Base-by-base conservation (phyloP, 2,329 filamentous ascomycete species). In the Tolypocladium nubicola region DNA sequence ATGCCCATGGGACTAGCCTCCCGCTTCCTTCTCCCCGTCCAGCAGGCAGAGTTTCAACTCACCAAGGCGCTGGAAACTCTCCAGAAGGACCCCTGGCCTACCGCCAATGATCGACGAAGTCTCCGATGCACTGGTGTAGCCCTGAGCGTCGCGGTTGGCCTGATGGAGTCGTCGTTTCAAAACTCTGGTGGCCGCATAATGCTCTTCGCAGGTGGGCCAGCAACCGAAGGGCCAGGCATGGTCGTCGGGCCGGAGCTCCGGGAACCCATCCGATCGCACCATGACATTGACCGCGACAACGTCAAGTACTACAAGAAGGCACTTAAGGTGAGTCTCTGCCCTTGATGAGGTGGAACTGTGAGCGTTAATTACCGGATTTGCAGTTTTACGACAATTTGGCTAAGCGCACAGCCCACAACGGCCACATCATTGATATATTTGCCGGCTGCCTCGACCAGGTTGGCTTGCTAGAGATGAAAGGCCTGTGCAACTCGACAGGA, bases 241-340 rank as follows among this genome's bases (percentile, higher is more conserved):
- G 94, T 99, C 38, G 94, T 99, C 69, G 92, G 92, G 2, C 90
- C 94, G 30, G 94, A 99, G 74, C 78, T 99, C 63, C 88, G 93
- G 71, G 94, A 99, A 71, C 91, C 95, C 11, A 97, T 99, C 63
- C 88, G 94, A 68, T 97, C 93, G 47, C 94, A 99, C 75, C 94
- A 99, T 74, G 94, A 99, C 68, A 99, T 99, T 72, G 94, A 99
- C 71, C 86, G 92, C 58, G 94, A 99, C 73, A 97, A 97, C 71
- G 96, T 96, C 76, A 99, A 99, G 74, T 97, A 97, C 76, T 97
- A 96, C 77, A 99, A 99, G 81, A 99, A 99, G 76, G 94, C 94
- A 26, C 75, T 97, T 54, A 99, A 97, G 84, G 88, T 90, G 72
- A 58, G 78, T 19, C 40, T 47, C 16, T 23, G 38, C 19, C 33